Percentiles rank a stretch among this genome's conserved stretches.
These are phyloP conservation scores for Pseudohyphozyma bogoriensis DNA, from an alignment of 768 basidiomycete genomes.

Conservation along the genomic window DNA sequence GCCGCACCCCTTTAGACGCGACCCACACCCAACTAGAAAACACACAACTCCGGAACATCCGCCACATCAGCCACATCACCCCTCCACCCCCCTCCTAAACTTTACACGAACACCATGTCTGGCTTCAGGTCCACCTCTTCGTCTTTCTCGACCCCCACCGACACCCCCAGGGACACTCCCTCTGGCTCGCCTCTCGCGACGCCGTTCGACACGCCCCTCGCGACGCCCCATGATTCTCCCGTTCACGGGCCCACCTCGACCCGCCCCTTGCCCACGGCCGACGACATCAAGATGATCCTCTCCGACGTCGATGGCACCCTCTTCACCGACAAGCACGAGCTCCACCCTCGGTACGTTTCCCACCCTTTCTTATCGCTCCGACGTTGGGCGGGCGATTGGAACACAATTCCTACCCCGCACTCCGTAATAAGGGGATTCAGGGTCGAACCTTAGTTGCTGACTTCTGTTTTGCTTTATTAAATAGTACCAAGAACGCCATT, in stretches of 20 bases:
- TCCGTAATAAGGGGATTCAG: no score
- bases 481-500: constrained; percentile 18
- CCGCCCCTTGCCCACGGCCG: constrained; percentile 16
- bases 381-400: no score
- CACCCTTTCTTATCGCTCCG: not conserved
- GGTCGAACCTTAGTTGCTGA: no score
- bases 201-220: constrained; percentile 26
- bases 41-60: no score
- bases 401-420: no score
- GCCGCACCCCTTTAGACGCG: no score
- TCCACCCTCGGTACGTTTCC: constrained; percentile 14
- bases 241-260: constrained; percentile 1
- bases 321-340: constrained; percentile 30
- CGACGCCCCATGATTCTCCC: constrained; percentile 24
- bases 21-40: no score
- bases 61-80: no score
- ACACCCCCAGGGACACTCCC: not conserved
- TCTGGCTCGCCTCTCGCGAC: constrained; percentile 5
- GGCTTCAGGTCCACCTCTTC: constrained; percentile 13
- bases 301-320: constrained; percentile 30
- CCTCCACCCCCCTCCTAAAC: no score
- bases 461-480: not conserved
- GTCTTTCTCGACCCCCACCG: constrained; percentile 3
- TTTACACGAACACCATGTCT: no score
- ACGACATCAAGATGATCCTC: constrained; percentile 28